Evolutionary conservation across 2,329 filamentous ascomycete genomes (phyloP).

Genomic region (Trichophyton simii): DNA sequence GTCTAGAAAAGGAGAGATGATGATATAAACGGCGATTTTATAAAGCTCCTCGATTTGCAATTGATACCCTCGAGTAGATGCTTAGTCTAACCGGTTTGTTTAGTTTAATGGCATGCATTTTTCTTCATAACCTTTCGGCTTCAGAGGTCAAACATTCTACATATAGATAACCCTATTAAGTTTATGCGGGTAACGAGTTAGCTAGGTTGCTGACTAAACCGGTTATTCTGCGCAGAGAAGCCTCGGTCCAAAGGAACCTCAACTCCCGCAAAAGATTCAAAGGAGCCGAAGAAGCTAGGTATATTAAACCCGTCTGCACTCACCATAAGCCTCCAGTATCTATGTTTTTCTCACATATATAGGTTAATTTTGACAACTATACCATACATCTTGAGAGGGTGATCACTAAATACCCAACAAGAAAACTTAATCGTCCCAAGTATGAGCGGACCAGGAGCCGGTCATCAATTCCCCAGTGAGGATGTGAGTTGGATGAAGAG

Average conservation of each 20-base stretch:
- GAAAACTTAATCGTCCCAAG: conserved; percentile 8
- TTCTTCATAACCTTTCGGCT: neutral
- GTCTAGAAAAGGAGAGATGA: conserved; percentile 16
- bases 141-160: too few relatives aligned
- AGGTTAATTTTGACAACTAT: neutral
- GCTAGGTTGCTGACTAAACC: neutral
- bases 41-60: conserved; percentile 37
- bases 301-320: neutral
- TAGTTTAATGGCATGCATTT: conserved; percentile 3
- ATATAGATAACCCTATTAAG: too few relatives aligned
- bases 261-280: neutral
- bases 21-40: conserved; percentile 17
- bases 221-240: neutral
- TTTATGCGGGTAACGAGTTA: neutral
- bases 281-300: neutral
- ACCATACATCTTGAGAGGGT: neutral
- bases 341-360: neutral
- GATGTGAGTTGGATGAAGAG: conserved; percentile 78
- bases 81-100: conserved; percentile 30
- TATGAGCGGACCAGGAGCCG: conserved; percentile 45
- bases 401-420: neutral
- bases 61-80: conserved; percentile 40
- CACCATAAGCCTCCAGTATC: neutral
- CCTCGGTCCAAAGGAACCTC: neutral
- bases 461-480: conserved; percentile 65